Evolutionary conservation across 2,329 filamentous ascomycete genomes (phyloP).

Genomic region (Hirsutella rhossiliensis): DNA sequence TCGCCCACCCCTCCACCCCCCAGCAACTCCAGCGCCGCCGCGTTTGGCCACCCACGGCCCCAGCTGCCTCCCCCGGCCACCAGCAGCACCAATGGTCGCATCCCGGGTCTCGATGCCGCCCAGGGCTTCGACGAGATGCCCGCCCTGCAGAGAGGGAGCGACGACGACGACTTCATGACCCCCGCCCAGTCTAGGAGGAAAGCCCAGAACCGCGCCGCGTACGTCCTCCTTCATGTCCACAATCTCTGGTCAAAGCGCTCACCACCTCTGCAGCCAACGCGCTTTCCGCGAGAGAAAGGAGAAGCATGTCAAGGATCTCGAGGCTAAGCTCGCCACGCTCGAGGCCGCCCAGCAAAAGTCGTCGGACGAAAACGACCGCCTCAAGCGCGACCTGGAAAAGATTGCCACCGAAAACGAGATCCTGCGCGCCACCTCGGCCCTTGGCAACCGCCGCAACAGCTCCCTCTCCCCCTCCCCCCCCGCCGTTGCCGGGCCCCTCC

Average conservation of each 20-base stretch:
- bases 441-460: conserved; percentile 18
- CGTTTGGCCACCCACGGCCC: neutral
- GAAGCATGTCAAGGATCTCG: conserved; percentile 83
- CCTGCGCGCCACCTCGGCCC: conserved; percentile 61
- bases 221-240: conserved; percentile 18
- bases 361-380: conserved; percentile 71
- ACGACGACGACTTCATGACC: conserved; percentile 43
- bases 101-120: neutral
- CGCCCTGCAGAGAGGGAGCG: conserved; percentile 30
- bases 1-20: conserved; percentile 9
- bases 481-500: conserved; percentile 51
- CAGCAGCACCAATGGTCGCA: conserved; percentile 3
- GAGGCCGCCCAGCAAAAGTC: conserved; percentile 63
- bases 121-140: conserved; percentile 16
- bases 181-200: conserved; percentile 47
- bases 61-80: conserved; percentile 11
- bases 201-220: conserved; percentile 51
- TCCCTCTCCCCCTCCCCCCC: conserved; percentile 33
- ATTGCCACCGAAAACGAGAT: conserved; percentile 88
- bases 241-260: neutral
- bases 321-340: conserved; percentile 68
- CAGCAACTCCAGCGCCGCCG: conserved; percentile 3
- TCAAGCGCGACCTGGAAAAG: conserved; percentile 75
- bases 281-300: conserved; percentile 96
- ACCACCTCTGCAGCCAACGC: conserved; percentile 56